Evolutionary conservation across 768 basidiomycete genomes (phyloP).

Genomic region (Lyophyllum shimeji): DNA sequence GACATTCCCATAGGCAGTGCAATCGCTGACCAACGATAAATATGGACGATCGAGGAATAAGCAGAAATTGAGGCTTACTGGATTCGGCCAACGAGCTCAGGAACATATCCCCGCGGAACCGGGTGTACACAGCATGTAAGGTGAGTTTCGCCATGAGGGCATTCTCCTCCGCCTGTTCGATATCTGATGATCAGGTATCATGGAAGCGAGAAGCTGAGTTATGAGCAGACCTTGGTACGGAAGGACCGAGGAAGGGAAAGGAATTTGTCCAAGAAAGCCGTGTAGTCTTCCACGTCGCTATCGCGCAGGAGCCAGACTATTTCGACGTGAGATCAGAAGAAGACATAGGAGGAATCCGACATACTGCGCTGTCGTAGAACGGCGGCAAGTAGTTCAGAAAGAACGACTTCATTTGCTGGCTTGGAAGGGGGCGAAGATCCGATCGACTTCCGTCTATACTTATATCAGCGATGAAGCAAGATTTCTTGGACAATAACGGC

Average conservation of each 20-base stretch:
- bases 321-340: not conserved
- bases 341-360: slow-evolving; percentile 21
- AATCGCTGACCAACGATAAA: slow-evolving; percentile 53
- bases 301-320: slow-evolving; percentile 70
- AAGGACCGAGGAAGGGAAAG: slow-evolving; percentile 54
- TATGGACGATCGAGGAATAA: not conserved
- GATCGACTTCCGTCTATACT: slow-evolving; percentile 45
- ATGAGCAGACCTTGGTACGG: slow-evolving; percentile 51
- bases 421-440: slow-evolving; percentile 30
- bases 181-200: not conserved
- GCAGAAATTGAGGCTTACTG: slow-evolving; percentile 48
- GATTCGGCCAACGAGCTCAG: slow-evolving; percentile 90
- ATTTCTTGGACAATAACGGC: slow-evolving; percentile 14
- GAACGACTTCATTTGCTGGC: slow-evolving; percentile 44
- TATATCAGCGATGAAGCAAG: slow-evolving; percentile 4
- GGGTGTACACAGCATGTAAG: slow-evolving; percentile 72
- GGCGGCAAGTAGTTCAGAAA: slow-evolving; percentile 59
- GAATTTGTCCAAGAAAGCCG: slow-evolving; percentile 56
- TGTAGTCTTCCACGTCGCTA: slow-evolving; percentile 50
- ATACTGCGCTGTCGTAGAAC: slow-evolving; percentile 70
- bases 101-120: slow-evolving; percentile 85
- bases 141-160: slow-evolving; percentile 76
- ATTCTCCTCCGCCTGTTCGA: slow-evolving; percentile 67
- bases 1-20: slow-evolving; percentile 81
- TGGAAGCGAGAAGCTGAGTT: not conserved